Conservation (phyloP, 768 basidiomycete species). For the Tulasnella sp. region DNA sequence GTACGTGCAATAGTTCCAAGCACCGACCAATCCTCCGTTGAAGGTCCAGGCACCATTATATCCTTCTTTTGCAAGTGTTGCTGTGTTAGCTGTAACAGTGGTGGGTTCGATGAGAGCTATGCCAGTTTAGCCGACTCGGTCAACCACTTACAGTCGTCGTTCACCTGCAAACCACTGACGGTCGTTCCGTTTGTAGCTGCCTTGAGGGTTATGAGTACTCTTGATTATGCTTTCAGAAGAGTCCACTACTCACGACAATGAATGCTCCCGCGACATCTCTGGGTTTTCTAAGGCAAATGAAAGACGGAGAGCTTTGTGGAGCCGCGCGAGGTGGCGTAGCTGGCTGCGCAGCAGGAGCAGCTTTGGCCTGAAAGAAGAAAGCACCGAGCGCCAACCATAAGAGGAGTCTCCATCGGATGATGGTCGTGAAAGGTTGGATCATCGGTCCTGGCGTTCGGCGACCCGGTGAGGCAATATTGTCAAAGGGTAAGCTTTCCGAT, state of each 20-base stretch:
- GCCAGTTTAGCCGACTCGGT: neutral
- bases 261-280: neutral
- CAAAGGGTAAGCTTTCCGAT: too few species aligned
- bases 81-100: neutral
- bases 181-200: conserved; percentile 9
- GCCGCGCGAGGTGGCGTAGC: neutral
- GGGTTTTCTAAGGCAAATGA: neutral
- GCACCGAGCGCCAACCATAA: neutral
- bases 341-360: neutral
- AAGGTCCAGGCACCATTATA: conserved; percentile 9
- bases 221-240: neutral
- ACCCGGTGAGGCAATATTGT: too few species aligned
- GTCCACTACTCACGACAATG: conserved; percentile 1
- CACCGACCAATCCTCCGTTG: conserved; percentile 17
- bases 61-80: neutral
- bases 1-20: conserved; percentile 16
- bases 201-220: neutral
- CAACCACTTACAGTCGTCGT: neutral
- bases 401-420: neutral
- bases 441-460: neutral
- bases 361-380: neutral
- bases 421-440: neutral
- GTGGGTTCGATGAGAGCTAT: neutral
- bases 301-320: neutral
- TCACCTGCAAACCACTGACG: neutral